A percentile compares a stretch with the other conserved stretches of the same genome.
Conservation (phyloP, 1,284 basidiomycete species). For the Ganoderma boninense region DNA sequence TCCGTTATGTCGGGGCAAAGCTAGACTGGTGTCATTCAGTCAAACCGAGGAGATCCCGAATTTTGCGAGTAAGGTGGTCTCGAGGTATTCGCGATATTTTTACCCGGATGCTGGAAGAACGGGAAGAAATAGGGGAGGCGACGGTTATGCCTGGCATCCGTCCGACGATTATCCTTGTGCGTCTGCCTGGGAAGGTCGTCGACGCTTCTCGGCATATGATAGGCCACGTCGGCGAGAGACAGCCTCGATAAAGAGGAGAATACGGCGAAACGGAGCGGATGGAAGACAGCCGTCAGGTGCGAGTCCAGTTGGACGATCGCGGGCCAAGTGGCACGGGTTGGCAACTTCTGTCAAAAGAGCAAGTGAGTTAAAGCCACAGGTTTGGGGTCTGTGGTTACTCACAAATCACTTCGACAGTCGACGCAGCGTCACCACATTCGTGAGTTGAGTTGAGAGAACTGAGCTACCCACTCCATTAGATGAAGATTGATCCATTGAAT, state of each 20-base stretch:
- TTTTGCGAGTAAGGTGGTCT: conserved; percentile 18
- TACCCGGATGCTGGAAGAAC: conserved; percentile 13
- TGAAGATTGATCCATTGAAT: background rate
- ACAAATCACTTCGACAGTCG: background rate
- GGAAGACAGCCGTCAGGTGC: background rate
- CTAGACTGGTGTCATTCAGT: conserved; percentile 16
- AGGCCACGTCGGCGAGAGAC: conserved; percentile 2
- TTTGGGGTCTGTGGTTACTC: conserved; percentile 16
- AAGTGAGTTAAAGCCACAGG: background rate
- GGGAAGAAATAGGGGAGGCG: background rate
- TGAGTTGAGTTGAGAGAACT: background rate
- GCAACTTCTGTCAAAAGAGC: conserved; percentile 12
- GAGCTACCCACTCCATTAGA: background rate
- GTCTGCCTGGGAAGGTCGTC: background rate
- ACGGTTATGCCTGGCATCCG: conserved; percentile 5
- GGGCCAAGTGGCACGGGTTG: background rate
- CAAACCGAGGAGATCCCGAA: conserved; percentile 27
- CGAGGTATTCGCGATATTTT: conserved; percentile 18
- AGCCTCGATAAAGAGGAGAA: background rate
- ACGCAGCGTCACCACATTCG: background rate
- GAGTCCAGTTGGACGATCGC: background rate
- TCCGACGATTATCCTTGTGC: conserved; percentile 24
- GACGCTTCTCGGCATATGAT: conserved; percentile 5
- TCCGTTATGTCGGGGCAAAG: conserved; percentile 8
- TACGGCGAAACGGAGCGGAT: conserved; percentile 7